phyloP scores from a whole-genome alignment of 768 basidiomycete genomes.

The Suillus variegatus region DNA sequence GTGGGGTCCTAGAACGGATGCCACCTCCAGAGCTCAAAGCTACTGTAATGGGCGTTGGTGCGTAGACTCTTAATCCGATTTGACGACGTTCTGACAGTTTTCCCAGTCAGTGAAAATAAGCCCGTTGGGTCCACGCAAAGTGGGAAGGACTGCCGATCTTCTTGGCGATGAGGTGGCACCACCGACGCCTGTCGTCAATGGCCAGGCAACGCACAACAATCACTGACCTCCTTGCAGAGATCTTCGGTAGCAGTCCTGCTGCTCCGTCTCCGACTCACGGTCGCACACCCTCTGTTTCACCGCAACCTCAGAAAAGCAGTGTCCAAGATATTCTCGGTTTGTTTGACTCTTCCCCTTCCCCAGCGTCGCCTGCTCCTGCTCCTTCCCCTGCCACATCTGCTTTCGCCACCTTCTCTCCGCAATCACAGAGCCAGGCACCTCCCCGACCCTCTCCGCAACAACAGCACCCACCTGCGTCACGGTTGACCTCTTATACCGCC shows the following conservation, averaged over 20 bases:
- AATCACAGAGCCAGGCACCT: slow-evolving; percentile 38
- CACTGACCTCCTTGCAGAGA: slow-evolving; percentile 91
- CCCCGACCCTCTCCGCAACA: slow-evolving; percentile 36
- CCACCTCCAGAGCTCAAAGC: slow-evolving; percentile 97
- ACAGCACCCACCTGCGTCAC: slow-evolving; percentile 43
- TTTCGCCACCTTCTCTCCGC: slow-evolving; percentile 36
- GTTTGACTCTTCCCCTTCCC: slow-evolving; percentile 58
- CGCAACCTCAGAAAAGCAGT: slow-evolving; percentile 53
- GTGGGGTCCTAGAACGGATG: slow-evolving; percentile 95
- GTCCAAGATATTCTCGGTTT: slow-evolving; percentile 92
- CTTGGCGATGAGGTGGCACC: slow-evolving; percentile 73
- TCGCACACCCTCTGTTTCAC: slow-evolving; percentile 41
- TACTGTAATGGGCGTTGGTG: slow-evolving; percentile 94
- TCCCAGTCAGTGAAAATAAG: slow-evolving; percentile 89
- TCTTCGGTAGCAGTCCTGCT: slow-evolving; percentile 67
- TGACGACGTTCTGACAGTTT: slow-evolving; percentile 6
- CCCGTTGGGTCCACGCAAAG: slow-evolving; percentile 89
- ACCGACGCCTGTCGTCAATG: slow-evolving; percentile 43
- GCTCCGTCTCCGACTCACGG: slow-evolving; percentile 28
- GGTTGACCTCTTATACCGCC: slow-evolving; percentile 74
- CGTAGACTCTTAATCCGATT: slow-evolving; percentile 23
- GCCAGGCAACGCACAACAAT: slow-evolving; percentile 56
- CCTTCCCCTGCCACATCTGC: slow-evolving; percentile 18
- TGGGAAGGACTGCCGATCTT: slow-evolving; percentile 80
- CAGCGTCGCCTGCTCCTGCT: slow-evolving; percentile 25